Base-by-base conservation (phyloP, 2,329 filamentous ascomycete genomes). In the Cladosporium sp. region DNA sequence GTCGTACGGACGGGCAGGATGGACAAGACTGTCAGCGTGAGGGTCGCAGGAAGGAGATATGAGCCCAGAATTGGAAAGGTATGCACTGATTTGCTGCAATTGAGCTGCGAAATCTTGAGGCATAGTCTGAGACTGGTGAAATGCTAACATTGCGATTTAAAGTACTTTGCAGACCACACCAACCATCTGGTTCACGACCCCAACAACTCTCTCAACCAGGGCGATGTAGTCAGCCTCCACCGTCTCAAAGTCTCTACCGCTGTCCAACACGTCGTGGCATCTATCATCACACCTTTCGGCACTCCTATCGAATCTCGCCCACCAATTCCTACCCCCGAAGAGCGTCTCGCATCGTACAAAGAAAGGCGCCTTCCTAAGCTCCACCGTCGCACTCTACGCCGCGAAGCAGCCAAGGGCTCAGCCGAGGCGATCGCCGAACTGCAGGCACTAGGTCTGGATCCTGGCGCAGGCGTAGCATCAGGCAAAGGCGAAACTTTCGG, bases 121-220 rank as follows among this genome's bases (percentile, higher is more conserved):
- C 25, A 9, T 17, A 8, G n/a, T 9, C 43, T 9, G 42, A 30
- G 12, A 34, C 22, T 42, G 39, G 49, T 25, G 25, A 3, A 51
- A 25, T 37, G 20, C 40, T 59, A 30, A 52, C 30, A 30, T 19
- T 30, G 1, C 34, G n/a, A 7, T n/a, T 19, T 37, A 20, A 47
- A 88, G 86, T 78, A 82, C 76, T 92, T 88, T 73, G 82, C 86
- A 67, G 77, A 82, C 45, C 82, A 84, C 20, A 78, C 81, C 64
- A 82, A 84, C 64, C 82, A 88, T 70, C 84, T 93, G 30, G 89
- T 92, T 38, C 88, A 91, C 77, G 90, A 94, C 73, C 90, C 90
- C 28, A 84, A 84, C 72, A 83, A 85, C 65, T 91, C 88, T 25
- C 81, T 92, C 38, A 82, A 86, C 59, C 82, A 83, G 52, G 90